These are phyloP conservation scores for Vanrija humicola DNA, from an alignment of 1,284 basidiomycete species.

Conservation along the genomic window DNA sequence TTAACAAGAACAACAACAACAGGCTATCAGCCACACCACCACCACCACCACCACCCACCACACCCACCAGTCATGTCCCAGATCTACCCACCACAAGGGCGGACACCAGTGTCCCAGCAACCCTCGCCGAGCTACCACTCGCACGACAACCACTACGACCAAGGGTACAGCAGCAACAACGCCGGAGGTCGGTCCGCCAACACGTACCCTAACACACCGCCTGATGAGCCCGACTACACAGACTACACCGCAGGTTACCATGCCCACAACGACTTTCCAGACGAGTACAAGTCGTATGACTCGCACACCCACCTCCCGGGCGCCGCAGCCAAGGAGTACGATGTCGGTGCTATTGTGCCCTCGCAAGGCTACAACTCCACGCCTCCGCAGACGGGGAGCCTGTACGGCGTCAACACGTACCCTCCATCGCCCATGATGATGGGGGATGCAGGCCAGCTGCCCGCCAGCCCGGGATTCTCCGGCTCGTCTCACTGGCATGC, in stretches of 20 bases:
- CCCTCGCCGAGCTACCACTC: conserved; percentile 6
- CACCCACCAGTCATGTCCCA: background rate
- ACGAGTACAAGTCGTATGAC: conserved; percentile 37
- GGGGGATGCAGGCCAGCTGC: conserved; percentile 2
- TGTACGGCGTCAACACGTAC: conserved; percentile 6
- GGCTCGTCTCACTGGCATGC: conserved; percentile 40
- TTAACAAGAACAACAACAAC: too few relatives aligned
- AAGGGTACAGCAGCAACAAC: conserved; percentile 3
- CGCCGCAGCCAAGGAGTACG: conserved; percentile 30
- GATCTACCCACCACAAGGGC: too few relatives aligned
- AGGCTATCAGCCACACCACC: background rate
- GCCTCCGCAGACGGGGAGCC: conserved; percentile 4
- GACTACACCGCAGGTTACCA: background rate
- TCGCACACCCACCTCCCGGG: conserved; percentile 22
- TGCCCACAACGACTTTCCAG: conserved; percentile 25
- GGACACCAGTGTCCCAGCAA: background rate
- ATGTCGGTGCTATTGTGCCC: conserved; percentile 33
- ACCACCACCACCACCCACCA: background rate
- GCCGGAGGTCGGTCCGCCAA: background rate
- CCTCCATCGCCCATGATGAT: conserved; percentile 5
- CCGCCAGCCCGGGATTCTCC: conserved; percentile 20
- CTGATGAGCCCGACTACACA: background rate
- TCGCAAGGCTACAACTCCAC: conserved; percentile 4
- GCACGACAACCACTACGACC: conserved; percentile 4
- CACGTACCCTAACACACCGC: background rate